Evolutionary conservation across 1,139 yeast species (phyloP), one percentile per base, ranked within the genome.

Genomic region (Lodderomyces orthopsilosis): DNA sequence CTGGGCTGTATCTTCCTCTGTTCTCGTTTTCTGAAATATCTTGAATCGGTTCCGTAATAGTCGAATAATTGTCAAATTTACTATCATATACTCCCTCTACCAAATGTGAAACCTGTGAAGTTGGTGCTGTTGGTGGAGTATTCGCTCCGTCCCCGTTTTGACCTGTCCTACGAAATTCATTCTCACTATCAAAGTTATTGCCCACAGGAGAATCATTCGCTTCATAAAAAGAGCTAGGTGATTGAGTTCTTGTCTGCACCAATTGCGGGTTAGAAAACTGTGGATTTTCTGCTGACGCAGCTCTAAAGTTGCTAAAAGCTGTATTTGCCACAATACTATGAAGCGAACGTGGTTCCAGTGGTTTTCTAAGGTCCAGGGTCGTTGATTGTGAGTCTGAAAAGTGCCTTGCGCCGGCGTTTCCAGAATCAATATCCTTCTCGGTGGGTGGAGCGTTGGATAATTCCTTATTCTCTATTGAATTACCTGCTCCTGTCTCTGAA

Each of bases 261-360:
- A 34, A 18, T 28, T 17, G 38, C 30, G 30, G 46, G 30, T 28
- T 42, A 8, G 42, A 32, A 38, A 41, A 42, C 35, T 39, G 42
- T 17, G 42, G 45, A 28, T 38, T 37, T n/a, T 44, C 41, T 2
- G 43, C 46, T 17, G 55, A 46, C 9, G 55, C 46, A 4, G 58
- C 49, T 50, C 75, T 62, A 41, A 72, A 69, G 42, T 67, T 69
- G 50, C 58, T 70, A 53, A 68, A 72, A 1, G 74, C 76, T 1
- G 77, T 72, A 45, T 71, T 71, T 32, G 69, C 65, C 0, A 65
- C 46, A 18, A 49, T 37, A n/a, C 40, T 47, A 24, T 40, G 37
- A 15, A 47, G 35, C 13, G 49, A 46, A 32, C 28, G 38, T 14
- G 21, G 24, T n/a, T 42, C 48, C 48, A 42, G 48, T 4, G 26